Evolutionary conservation across 2,329 filamentous ascomycete genomes (phyloP), one percentile per base, ranked within the genome.

Genomic region (Monosporascus cannonballus): DNA sequence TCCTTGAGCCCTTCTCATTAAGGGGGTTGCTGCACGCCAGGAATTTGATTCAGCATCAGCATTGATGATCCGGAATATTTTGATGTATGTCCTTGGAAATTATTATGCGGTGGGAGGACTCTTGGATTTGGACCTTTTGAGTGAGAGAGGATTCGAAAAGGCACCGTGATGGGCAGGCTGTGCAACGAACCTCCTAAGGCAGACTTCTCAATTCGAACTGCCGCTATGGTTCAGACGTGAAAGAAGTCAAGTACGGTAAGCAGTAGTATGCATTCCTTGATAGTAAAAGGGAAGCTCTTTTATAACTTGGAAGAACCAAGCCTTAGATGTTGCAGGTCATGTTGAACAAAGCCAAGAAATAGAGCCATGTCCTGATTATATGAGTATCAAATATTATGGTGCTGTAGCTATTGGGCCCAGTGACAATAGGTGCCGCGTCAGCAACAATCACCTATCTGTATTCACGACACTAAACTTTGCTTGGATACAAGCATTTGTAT

Each of bases 61-160:
- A 86, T 83, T 59, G 86, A 90, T 63, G 85, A 89, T 64, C 86
- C 86, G 54, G 85, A 84, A 11, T 89, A 89, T 64, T 91, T 92
- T 71, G 86, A 86, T 3, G 85, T 82, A 90, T 67, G 81, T 91
- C 50, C 71, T 87, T 49, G 85, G 88, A 61, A 90, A 90, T 59
- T 91, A 87, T 69, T 86, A 82, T 61, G 85, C 84, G 1, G 85
- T 92, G 30, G 87, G 92, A 67, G 84, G 89, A 42, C 82, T 84
- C 1, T 90, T 90, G 66, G 65, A 71, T 4, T 67, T 92, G 58
- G 76, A 68, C 69, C 84, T 4, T 68, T 71, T n/a, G 86, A 92
- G 51, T 91, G 87, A 89, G 76, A 72, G 58, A 69, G 64, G 6
- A 85, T 92, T 61, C 82, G 79, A 11, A 74, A 74, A 56, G 80